Percentiles rank a stretch among this genome's conserved stretches.
phyloP scores from a whole-genome alignment of 768 basidiomycete genomes.

The Rhodotorula kratochvilovae region DNA sequence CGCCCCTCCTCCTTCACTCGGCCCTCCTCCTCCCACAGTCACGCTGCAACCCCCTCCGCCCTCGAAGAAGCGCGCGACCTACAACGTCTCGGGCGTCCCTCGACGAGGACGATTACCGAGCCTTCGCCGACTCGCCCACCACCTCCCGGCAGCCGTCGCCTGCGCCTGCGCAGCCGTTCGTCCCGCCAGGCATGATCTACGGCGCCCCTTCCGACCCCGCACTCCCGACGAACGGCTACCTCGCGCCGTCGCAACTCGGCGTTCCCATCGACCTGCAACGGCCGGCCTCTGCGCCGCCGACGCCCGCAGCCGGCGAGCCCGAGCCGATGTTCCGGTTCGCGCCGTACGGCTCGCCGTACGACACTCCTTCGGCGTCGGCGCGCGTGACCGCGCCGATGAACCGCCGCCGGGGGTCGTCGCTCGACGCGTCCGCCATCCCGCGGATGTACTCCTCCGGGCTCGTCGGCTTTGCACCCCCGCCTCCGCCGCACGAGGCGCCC shows the following conservation, averaged over 20 bases:
- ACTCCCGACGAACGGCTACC: background rate
- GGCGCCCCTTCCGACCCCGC: background rate
- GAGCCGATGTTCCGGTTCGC: background rate
- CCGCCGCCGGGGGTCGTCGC: constrained; percentile 6
- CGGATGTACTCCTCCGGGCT: background rate
- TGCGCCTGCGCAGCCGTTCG: background rate
- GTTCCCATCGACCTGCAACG: background rate
- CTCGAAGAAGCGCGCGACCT: background rate
- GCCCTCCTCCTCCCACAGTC: background rate
- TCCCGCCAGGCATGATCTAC: background rate
- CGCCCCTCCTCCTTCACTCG: background rate
- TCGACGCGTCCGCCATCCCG: constrained; percentile 4
- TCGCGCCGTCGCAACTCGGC: background rate
- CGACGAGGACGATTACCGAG: constrained; percentile 14
- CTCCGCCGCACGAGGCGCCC: background rate
- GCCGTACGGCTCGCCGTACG: background rate
- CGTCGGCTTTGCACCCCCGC: background rate
- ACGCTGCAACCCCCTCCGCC: background rate
- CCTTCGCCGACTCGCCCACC: background rate
- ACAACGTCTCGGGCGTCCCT: constrained; percentile 28
- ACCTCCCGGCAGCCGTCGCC: background rate
- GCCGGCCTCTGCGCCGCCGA: constrained; percentile 7
- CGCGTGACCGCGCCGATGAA: background rate
- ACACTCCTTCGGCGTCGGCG: background rate
- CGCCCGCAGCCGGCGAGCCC: background rate